Conservation (phyloP, 1,284 basidiomycete species). For the Cryptococcus neoformans region DNA sequence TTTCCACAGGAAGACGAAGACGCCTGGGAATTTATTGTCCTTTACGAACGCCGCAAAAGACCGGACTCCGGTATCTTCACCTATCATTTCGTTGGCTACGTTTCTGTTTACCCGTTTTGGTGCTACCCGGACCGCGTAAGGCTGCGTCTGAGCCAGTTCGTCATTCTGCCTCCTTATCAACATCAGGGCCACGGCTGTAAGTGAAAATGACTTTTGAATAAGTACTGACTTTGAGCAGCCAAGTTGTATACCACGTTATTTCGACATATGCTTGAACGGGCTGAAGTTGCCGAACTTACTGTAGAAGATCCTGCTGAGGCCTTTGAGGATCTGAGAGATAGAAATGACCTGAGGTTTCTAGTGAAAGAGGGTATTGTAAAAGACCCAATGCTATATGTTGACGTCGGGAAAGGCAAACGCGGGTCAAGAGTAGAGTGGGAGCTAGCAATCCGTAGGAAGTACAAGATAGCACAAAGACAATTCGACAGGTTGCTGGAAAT, state of each 20-base stretch:
- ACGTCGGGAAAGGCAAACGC: slow-evolving; percentile 30
- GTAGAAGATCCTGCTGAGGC: slow-evolving; percentile 93
- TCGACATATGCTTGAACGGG: slow-evolving; percentile 64
- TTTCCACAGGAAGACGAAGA: slow-evolving; percentile 67
- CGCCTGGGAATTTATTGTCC: slow-evolving; percentile 77
- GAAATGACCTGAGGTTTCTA: slow-evolving; percentile 81
- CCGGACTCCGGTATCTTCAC: slow-evolving; percentile 49
- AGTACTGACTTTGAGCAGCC: slow-evolving; percentile 54
- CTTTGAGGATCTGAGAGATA: slow-evolving; percentile 74
- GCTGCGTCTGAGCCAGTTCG: slow-evolving; percentile 87
- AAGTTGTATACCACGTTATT: slow-evolving; percentile 86
- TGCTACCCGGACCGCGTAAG: slow-evolving; percentile 85
- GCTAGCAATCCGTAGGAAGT: slow-evolving; percentile 69
- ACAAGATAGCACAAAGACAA: slow-evolving; percentile 94
- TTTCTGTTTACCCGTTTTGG: slow-evolving; percentile 89
- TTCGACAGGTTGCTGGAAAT: slow-evolving; percentile 91
- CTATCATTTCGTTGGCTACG: slow-evolving; percentile 91
- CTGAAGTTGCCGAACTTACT: slow-evolving; percentile 79
- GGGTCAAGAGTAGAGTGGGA: slow-evolving; percentile 58
- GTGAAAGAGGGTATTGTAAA: slow-evolving; percentile 33
- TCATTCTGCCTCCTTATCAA: slow-evolving; percentile 89
- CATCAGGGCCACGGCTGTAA: slow-evolving; percentile 83
- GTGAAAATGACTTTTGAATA: slow-evolving; percentile 34
- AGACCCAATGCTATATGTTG: slow-evolving; percentile 33
- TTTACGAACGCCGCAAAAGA: slow-evolving; percentile 79